Evolutionary conservation across 768 basidiomycete species (phyloP).

Genomic region (Pholiota conissans): DNA sequence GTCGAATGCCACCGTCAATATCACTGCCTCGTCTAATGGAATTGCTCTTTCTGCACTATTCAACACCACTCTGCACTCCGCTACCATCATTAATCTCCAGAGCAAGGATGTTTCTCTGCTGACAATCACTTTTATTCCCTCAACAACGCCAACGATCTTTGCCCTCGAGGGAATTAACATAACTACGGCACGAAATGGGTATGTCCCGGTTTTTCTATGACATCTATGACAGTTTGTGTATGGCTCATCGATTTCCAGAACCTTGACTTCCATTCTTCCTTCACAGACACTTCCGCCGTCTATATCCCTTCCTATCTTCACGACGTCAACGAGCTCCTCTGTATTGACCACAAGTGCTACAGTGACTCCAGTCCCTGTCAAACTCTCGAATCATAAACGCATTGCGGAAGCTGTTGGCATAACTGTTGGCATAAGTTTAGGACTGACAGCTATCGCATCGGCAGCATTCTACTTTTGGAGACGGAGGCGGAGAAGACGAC

Average conservation of each 20-base stretch:
- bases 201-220: neutral
- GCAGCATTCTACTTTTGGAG: constrained; percentile 27
- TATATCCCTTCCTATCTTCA: constrained; percentile 32
- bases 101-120: constrained; percentile 41
- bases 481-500: constrained; percentile 14
- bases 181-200: constrained; percentile 2
- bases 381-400: constrained; percentile 14
- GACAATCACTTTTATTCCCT: constrained; percentile 29
- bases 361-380: constrained; percentile 6
- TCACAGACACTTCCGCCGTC: constrained; percentile 33
- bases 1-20: constrained; percentile 53
- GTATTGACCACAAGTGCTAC: constrained; percentile 12
- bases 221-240: neutral
- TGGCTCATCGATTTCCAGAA: constrained; percentile 1
- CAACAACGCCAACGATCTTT: constrained; percentile 18
- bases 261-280: constrained; percentile 18
- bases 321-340: constrained; percentile 15
- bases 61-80: constrained; percentile 40
- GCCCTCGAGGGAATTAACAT: constrained; percentile 16
- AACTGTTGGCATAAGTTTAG: constrained; percentile 34
- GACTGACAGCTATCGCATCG: constrained; percentile 26
- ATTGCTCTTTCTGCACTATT: constrained; percentile 32
- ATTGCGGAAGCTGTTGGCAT: constrained; percentile 34
- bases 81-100: constrained; percentile 38
- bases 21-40: constrained; percentile 45